These are phyloP conservation scores for Colletotrichum noveboracense DNA, from an alignment of 2,329 filamentous ascomycete genomes.

Conservation along the genomic window DNA sequence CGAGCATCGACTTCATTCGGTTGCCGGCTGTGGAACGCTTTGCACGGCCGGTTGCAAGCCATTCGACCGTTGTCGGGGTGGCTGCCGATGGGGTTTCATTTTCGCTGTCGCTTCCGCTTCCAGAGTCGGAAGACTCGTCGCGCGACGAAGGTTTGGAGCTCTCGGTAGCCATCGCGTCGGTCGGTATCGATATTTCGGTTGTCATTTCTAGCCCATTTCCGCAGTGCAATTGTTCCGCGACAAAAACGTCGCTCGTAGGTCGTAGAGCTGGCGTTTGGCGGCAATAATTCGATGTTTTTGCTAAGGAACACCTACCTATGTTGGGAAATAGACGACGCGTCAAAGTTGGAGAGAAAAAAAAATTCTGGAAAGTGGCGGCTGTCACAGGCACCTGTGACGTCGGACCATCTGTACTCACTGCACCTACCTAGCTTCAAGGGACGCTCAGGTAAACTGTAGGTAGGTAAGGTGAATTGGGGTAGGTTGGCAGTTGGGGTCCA, in stretches of 20 bases:
- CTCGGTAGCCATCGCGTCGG: constrained; percentile 17
- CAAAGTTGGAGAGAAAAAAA: not conserved
- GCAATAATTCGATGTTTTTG: not conserved
- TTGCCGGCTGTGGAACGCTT: constrained; percentile 85
- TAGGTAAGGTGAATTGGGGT: not conserved
- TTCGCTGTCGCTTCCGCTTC: constrained; percentile 36
- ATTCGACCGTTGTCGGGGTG: constrained; percentile 57
- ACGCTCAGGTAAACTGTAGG: not conserved
- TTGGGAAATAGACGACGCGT: constrained; percentile 3
- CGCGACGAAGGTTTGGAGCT: constrained; percentile 5
- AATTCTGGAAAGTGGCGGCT: constrained; percentile 3
- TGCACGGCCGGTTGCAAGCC: constrained; percentile 74
- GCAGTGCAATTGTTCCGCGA: not conserved
- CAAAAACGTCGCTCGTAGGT: not conserved
- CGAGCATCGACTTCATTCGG: constrained; percentile 79
- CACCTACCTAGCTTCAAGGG: not conserved
- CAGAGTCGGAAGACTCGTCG: constrained; percentile 23
- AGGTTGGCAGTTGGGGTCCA: not conserved
- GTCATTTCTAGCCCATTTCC: constrained; percentile 7
- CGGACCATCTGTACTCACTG: not conserved
- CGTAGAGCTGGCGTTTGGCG: not conserved
- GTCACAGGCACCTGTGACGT: constrained; percentile 16
- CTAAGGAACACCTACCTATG: not conserved
- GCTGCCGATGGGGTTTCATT: constrained; percentile 26
- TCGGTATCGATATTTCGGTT: not conserved